Base-by-base conservation (phyloP, 768 basidiomycete species). In the Porpolomopsis calyptriformis region DNA sequence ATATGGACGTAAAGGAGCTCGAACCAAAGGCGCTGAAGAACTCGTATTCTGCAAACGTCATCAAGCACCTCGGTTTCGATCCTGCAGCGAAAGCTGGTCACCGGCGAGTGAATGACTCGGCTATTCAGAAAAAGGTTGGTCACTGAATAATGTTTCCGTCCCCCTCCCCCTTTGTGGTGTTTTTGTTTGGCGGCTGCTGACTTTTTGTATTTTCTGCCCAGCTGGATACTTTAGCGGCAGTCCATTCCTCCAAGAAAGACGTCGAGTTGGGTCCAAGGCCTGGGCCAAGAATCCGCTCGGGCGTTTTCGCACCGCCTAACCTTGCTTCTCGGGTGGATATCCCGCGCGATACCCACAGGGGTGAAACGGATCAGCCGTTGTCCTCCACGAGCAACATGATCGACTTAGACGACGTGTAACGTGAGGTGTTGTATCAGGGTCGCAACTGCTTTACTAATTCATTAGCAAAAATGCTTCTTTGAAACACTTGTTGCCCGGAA, bases 31-130 rank as follows among this genome's bases (percentile, higher is more conserved):
- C 61, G 36, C 53, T 53, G 40, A 77, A 71, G 56, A 66, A 62
- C 37, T 72, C 76, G 1, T 90, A 82, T 59, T 79, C 80, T 31
- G 78, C 81, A 0, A 67, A 68, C 41, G 60, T 84, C 19, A 77
- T 91, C 55, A 80, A 80, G 55, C 68, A 73, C 4, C 67, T 91
- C 2, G 88, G 88, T 1, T 91, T 90, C 49, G 85, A 91, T 61
- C 88, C 88, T 20, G 76, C 78, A 2, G 56, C 68, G 6, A 80
- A 78, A 55, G 60, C 65, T 35, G 77, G 77, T 1, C 70, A 67
- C 33, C 63, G 64, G 33, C 68, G 66, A 47, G 53, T 52, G 19
- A 64, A 66, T 27, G 64, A 71, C 39, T 55, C 60, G 7, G 65
- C 62, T 9, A 60, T 72, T 18, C 71, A 76, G 58, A 71, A 72